phyloP scores from a whole-genome alignment of 352 stramenopile species.

The Globisporangium okanoganense region DNA sequence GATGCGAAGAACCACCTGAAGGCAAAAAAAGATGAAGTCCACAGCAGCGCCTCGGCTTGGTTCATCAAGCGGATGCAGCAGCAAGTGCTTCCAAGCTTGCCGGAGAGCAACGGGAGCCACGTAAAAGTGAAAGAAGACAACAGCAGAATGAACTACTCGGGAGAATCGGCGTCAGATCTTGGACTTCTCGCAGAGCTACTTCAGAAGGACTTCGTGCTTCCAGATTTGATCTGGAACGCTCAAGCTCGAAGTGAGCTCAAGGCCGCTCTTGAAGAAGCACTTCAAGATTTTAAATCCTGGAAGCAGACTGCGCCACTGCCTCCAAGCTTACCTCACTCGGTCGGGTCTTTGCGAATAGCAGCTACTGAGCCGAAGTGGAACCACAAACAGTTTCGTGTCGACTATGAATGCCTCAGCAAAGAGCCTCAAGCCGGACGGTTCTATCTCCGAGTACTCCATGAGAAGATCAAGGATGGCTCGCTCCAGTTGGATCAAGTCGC shows the following conservation, averaged over 20 bases:
- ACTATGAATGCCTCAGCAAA: conserved; percentile 55
- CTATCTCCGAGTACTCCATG: conserved; percentile 69
- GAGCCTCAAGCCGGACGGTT: conserved; percentile 65
- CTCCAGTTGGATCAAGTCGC: conserved; percentile 53
- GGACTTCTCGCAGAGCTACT: conserved; percentile 61
- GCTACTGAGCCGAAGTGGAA: conserved; percentile 49
- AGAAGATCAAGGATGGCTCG: conserved; percentile 66
- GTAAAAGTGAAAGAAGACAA: conserved; percentile 43
- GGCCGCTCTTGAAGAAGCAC: conserved; percentile 33
- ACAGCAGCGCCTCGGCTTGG: conserved; percentile 29
- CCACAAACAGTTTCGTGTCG: conserved; percentile 58
- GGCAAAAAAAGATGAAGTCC: conserved; percentile 21
- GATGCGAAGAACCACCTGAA: conserved; percentile 23
- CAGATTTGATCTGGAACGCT: conserved; percentile 80
- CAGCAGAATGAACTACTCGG: conserved; percentile 61
- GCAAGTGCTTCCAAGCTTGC: conserved; percentile 46
- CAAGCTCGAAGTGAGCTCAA: conserved; percentile 52
- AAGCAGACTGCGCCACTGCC: conserved; percentile 22
- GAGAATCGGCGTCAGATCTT: conserved; percentile 68
- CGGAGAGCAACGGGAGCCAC: conserved; percentile 18
- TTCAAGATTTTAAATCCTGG: conserved; percentile 49
- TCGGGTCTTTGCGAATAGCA: conserved; percentile 22
- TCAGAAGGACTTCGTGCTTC: conserved; percentile 67
- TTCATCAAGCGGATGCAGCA: conserved; percentile 71
- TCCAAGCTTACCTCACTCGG: conserved; percentile 13